phyloP scores from a whole-genome alignment of 2,329 filamentous ascomycete genomes.

The Aspergillus niger region DNA sequence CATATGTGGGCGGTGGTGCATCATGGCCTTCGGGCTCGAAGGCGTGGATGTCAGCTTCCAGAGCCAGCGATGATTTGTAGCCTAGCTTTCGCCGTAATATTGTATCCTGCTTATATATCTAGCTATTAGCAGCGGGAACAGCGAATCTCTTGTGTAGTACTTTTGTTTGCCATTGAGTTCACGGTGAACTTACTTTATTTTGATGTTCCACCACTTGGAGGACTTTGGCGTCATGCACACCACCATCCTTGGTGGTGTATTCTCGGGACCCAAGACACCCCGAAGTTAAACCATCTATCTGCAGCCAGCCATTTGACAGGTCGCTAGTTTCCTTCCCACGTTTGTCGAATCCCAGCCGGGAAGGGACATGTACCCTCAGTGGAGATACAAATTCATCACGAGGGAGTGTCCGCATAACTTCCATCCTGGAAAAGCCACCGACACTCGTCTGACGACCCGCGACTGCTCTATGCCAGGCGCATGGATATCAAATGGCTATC shows the following conservation, averaged over 20 bases:
- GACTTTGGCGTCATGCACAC: neutral
- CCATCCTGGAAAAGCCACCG: constrained; percentile 18
- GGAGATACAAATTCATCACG: constrained; percentile 1
- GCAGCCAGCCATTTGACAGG: neutral
- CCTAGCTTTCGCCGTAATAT: constrained; percentile 2
- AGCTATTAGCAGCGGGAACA: neutral
- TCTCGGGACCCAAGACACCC: neutral
- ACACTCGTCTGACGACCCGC: constrained; percentile 7
- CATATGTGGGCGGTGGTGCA: constrained; percentile 35
- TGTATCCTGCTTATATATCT: neutral
- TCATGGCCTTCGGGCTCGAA: constrained; percentile 24
- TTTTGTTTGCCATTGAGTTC: neutral
- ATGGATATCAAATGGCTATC: constrained; percentile 15
- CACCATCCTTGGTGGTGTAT: neutral
- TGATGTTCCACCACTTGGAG: neutral
- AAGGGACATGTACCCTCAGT: neutral
- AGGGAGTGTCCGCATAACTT: constrained; percentile 14
- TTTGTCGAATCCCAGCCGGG: neutral
- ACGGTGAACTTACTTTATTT: neutral
- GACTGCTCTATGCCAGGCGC: constrained; percentile 14
- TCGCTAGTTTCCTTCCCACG: neutral
- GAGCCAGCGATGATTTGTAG: constrained; percentile 3
- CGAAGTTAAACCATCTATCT: neutral
- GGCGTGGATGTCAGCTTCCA: constrained; percentile 17
- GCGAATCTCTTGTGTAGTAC: neutral